phyloP scores from a whole-genome alignment of 805 yeast species.

The Pichia californica region DNA sequence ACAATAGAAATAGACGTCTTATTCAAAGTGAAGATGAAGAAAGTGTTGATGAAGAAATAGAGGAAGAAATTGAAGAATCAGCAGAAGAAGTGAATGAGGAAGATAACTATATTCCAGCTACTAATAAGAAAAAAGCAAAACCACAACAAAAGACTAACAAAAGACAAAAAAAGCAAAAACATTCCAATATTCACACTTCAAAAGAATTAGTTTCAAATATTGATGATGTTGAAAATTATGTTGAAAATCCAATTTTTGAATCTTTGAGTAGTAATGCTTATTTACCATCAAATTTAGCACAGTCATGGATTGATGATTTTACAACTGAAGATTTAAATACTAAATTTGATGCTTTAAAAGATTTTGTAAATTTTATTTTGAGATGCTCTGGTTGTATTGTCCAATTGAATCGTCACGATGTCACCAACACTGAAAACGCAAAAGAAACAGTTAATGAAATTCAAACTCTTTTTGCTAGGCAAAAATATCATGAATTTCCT shows the following conservation, averaged over 20 bases:
- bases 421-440: constrained; percentile 46
- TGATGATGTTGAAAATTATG: constrained; percentile 37
- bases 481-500: constrained; percentile 65
- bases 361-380: constrained; percentile 61
- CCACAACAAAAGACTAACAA: not conserved
- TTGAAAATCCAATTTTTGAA: constrained; percentile 43
- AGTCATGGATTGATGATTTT: constrained; percentile 54
- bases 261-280: constrained; percentile 43
- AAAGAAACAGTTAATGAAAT: constrained; percentile 68
- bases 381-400: constrained; percentile 67
- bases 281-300: constrained; percentile 45
- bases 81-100: not conserved
- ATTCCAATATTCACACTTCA: not conserved
- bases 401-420: constrained; percentile 69
- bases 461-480: constrained; percentile 53
- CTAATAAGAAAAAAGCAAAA: not conserved
- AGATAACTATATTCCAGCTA: not conserved
- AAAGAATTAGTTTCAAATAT: constrained; percentile 19
- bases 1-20: not conserved
- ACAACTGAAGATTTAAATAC: constrained; percentile 28
- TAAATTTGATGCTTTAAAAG: constrained; percentile 45
- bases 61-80: not conserved
- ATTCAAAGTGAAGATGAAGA: constrained; percentile 3
- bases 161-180: not conserved
- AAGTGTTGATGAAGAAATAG: not conserved